Base-by-base conservation (phyloP, 2,329 filamentous ascomycete species). In the Talaromyces sp. region DNA sequence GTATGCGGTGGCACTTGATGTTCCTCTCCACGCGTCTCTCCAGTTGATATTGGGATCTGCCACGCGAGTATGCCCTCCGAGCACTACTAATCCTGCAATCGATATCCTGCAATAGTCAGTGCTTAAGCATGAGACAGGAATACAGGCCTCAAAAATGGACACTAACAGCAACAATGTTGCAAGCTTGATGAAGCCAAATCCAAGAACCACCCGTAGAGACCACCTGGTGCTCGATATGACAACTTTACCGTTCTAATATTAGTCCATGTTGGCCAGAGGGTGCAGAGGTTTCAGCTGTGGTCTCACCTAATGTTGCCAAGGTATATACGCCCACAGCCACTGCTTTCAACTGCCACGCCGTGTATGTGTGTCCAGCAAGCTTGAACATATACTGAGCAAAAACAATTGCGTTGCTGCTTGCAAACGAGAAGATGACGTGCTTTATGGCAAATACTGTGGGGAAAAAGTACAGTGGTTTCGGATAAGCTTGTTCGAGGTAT, bases 401-500 rank as follows among this genome's bases (percentile, higher is more conserved):
- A 21, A 63, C 80, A 44, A 89, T 83, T 0, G 86, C 81, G 70
- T 90, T 89, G 44, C 85, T 84, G 66, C 85, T 87, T 66, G 83
- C 85, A 66, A 89, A 90, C 0, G 87, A 88, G 3, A 90, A 74
- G 1, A 87, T 71, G 1, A 89, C 84, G 0, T 82, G 81, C 69
- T 87, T 84, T 2, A 88, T 82, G 0, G 87, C 87, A 69, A 87
- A 90, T 0, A 85, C 79, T 0, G 84, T 84, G 0, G 87, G 86
- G 56, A 90, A 84, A 64, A 90, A 81, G 69, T 85, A 87, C 61
- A 80, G 82, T 0, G 87, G 88, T 1, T 85, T 80, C 0, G 86
- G 86, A 65, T 83, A 90, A 0, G 86, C 84, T 68, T 90, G 87
- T 67, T 90, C 87, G 0, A 90, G 79, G 66, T 88, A 90, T 0